A percentile compares a stretch with the other conserved stretches of the same genome.
phyloP scores from a whole-genome alignment of 2,329 filamentous ascomycete genomes.

The Cytospora paraplurivora region DNA sequence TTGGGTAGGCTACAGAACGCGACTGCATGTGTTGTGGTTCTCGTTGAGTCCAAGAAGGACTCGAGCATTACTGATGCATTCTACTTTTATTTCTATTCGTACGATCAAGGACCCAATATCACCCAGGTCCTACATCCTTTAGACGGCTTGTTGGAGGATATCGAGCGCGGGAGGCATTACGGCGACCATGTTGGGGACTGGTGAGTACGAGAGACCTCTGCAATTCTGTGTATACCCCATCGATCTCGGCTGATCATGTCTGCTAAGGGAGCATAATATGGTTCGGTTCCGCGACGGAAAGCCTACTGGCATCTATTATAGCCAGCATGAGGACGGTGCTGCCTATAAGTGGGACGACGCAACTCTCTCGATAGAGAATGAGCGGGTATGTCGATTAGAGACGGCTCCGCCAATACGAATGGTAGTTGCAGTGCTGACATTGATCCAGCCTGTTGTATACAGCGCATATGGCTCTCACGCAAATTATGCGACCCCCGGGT shows the following conservation, averaged over 20 bases:
- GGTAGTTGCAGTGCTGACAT: not conserved
- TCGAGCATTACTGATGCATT: conserved; percentile 37
- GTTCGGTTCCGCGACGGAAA: conserved; percentile 33
- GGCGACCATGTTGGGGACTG: conserved; percentile 36
- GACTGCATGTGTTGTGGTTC: conserved; percentile 37
- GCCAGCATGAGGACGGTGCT: conserved; percentile 24
- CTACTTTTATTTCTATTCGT: conserved; percentile 42
- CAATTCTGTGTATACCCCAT: not conserved
- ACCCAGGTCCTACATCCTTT: conserved; percentile 38
- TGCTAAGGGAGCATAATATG: conserved; percentile 39
- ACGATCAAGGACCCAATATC: conserved; percentile 38
- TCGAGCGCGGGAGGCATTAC: conserved; percentile 28
- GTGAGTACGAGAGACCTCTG: conserved; percentile 5
- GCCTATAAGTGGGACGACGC: conserved; percentile 35
- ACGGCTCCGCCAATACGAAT: not conserved
- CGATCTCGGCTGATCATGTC: not conserved
- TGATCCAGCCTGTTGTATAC: conserved; percentile 38
- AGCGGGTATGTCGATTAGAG: conserved; percentile 33
- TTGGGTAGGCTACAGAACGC: conserved; percentile 32
- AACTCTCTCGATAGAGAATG: conserved; percentile 32
- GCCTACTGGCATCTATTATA: conserved; percentile 28
- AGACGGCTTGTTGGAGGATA: conserved; percentile 31
- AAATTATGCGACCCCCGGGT: conserved; percentile 39
- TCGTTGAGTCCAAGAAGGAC: conserved; percentile 34
- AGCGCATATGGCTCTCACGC: conserved; percentile 42